phyloP scores from a whole-genome alignment of 371 early-diverging fungal genomes.

The Dichotomocladium elegans region DNA sequence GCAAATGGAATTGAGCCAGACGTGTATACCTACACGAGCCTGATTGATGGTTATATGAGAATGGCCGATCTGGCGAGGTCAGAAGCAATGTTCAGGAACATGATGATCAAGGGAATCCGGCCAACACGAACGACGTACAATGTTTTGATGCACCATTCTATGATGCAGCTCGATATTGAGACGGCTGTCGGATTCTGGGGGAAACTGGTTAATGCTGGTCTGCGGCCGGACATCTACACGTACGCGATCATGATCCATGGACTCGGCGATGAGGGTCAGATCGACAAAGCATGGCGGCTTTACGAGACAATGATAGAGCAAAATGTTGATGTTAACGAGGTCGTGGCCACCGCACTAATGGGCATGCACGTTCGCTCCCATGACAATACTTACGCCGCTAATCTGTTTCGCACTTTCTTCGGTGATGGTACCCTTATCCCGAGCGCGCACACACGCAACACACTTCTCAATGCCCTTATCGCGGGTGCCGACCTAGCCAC shows the following conservation, averaged over 20 bases:
- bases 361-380: constrained; percentile 44
- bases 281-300: constrained; percentile 45
- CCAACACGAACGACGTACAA: constrained; percentile 46
- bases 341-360: constrained; percentile 39
- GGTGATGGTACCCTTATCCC: constrained; percentile 3
- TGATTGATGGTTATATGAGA: constrained; percentile 52
- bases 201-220: constrained; percentile 30
- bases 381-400: constrained; percentile 32
- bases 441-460: constrained; percentile 30
- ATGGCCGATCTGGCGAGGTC: constrained; percentile 25
- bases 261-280: constrained; percentile 22
- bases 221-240: constrained; percentile 41
- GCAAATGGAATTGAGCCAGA: constrained; percentile 20
- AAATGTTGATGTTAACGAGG: constrained; percentile 19
- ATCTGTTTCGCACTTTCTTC: constrained; percentile 36
- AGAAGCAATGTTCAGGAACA: constrained; percentile 28
- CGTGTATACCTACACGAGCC: constrained; percentile 36
- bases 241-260: constrained; percentile 48
- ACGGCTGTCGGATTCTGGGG: constrained; percentile 40
- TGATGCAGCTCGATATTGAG: constrained; percentile 30
- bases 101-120: constrained; percentile 29
- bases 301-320: constrained; percentile 30
- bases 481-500: constrained; percentile 17
- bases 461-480: constrained; percentile 37
- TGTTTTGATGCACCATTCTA: constrained; percentile 41